A percentile compares a stretch with the other conserved stretches of the same genome.
Evolutionary conservation across 2,329 filamentous ascomycete species (phyloP).

Genomic region (Trichophyton simii): DNA sequence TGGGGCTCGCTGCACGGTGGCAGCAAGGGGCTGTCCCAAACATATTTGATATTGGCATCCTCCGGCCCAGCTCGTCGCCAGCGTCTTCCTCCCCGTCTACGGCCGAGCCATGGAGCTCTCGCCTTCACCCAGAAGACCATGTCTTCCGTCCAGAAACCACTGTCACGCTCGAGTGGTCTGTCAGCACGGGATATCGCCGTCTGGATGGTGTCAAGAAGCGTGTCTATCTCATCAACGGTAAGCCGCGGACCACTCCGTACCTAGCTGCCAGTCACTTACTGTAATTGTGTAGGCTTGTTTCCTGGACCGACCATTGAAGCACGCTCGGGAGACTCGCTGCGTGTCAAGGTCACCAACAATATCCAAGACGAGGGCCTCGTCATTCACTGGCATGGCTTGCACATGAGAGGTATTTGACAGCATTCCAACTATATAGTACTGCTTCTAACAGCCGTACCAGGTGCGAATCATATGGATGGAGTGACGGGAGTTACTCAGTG

Average conservation of each 20-base stretch:
- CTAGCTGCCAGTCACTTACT: background rate
- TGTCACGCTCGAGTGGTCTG: constrained; percentile 29
- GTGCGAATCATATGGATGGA: constrained; percentile 21
- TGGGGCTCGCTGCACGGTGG: background rate
- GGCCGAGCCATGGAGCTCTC: background rate
- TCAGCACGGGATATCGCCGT: constrained; percentile 27
- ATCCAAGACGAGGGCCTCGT: constrained; percentile 30
- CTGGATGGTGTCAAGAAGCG: constrained; percentile 42
- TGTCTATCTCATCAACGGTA: constrained; percentile 41
- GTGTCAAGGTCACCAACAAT: constrained; percentile 34
- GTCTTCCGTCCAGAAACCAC: constrained; percentile 24
- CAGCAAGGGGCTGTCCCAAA: background rate
- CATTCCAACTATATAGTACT: background rate
- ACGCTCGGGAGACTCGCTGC: constrained; percentile 35
- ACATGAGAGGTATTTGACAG: constrained; percentile 25
- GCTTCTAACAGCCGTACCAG: background rate
- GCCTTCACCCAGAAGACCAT: constrained; percentile 35
- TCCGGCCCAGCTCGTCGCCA: background rate
- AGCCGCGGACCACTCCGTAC: background rate
- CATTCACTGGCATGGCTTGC: constrained; percentile 39
- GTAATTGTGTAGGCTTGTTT: constrained; percentile 24
- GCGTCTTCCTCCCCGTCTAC: background rate
- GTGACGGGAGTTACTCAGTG: constrained; percentile 55
- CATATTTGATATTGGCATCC: background rate
- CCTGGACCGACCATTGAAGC: constrained; percentile 41